Evolutionary conservation across 2,329 filamentous ascomycete species (phyloP), one percentile per base, ranked within the genome.

Genomic region (Phialophora chinensis): DNA sequence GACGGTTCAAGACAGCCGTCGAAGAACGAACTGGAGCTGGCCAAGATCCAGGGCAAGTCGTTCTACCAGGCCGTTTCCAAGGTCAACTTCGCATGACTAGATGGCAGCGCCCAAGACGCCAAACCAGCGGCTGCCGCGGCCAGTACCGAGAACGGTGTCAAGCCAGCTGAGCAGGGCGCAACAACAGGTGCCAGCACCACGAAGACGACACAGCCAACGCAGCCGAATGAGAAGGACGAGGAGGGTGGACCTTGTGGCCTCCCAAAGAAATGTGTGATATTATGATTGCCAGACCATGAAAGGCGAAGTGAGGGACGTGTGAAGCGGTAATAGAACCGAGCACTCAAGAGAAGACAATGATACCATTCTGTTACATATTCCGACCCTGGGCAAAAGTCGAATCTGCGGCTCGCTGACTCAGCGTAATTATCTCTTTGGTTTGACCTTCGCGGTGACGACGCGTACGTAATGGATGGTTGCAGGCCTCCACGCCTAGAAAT

Each of bases 1-100:
- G 92, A 97, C 74, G 95, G 95, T 74, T 92, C 90, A 66, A 90
- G 95, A 76, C 89, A 94, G 84, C 95, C 95, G 58, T 82, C 85
- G 17, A 77, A 82, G 8, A 84, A 87, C 73, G 95, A 99, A 85
- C 82, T 96, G 69, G 85, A 91, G 79, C 77, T 98, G 69, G 95
- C 95, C 67, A 85, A 84, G 69, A 86, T 86, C 73, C 95, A 99
- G 83, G 95, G 95, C 80, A 89, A 92, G 85, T 77, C 82, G 62
- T 99, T 98, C 83, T 96, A 91, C 81, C 81, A 90, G 79, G 83
- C 86, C 66, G 86, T 97, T 62, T 80, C 86, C 76, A 94, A 92
- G 86, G 84, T 87, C 72, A 85, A 82, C 79, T 85, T 87, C 68
- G 86, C 85, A 74, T 97, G 91, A 97, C 90, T 95, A 82, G 86